Percentiles rank a stretch among this genome's conserved stretches.
Evolutionary conservation across 306 rosid genomes (phyloP).

Genomic region (Psophocarpus tetragonolobus): DNA sequence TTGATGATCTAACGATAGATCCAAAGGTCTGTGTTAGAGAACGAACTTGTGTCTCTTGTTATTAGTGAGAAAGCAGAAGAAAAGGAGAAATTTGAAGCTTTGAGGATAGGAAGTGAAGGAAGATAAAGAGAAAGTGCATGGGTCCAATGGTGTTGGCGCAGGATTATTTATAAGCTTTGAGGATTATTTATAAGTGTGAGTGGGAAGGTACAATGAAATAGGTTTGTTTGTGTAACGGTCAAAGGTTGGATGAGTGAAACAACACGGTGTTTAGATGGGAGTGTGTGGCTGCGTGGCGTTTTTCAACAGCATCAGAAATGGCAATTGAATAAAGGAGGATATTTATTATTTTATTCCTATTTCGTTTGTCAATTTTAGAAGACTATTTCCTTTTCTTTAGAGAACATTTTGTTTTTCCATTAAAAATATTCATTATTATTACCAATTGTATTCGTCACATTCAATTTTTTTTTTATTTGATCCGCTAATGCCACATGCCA

Average conservation of each 20-base stretch:
- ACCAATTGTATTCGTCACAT: too few species aligned
- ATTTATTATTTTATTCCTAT: background rate
- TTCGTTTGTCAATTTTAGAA: background rate
- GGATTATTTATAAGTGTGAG: background rate
- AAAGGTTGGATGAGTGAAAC: background rate
- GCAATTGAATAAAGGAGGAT: background rate
- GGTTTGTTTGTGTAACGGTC: background rate
- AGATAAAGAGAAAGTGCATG: background rate
- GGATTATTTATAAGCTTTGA: too few species aligned
- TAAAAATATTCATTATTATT: too few species aligned
- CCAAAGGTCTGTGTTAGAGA: background rate
- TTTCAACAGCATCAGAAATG: background rate
- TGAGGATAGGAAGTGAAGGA: background rate
- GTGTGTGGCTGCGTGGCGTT: background rate
- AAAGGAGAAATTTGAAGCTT: background rate
- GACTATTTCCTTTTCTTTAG: background rate
- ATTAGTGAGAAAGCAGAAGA: background rate
- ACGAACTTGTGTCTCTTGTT: background rate
- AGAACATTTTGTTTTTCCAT: background rate
- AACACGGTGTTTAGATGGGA: background rate
- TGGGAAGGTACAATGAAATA: background rate
- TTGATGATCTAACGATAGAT: background rate
- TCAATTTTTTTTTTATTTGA: too few species aligned
- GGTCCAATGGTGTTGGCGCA: background rate
- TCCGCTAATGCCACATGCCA: too few species aligned